Conservation (phyloP, 345 rosid genomes). For the Eucalyptus cloeziana region DNA sequence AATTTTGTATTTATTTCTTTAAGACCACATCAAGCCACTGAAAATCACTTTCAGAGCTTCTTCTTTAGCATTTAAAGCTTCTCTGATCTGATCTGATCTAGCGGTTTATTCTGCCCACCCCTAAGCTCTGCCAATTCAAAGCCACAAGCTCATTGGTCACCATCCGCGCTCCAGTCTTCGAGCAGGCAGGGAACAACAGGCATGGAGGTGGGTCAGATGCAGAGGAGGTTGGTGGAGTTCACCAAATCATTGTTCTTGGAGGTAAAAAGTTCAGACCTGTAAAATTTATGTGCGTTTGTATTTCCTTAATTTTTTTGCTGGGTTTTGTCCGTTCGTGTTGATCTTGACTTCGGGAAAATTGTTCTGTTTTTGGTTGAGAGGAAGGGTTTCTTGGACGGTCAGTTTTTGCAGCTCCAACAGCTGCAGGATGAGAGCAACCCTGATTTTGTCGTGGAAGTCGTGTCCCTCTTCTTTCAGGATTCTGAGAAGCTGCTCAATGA, state of each 20-base stretch:
- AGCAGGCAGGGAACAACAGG: not conserved
- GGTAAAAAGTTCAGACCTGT: conserved; percentile 14
- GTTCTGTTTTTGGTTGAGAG: not conserved
- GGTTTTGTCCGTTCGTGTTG: not conserved
- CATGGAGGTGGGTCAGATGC: conserved; percentile 79
- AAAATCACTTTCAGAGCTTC: not conserved
- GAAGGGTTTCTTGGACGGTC: conserved; percentile 80
- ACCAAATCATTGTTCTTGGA: conserved; percentile 67
- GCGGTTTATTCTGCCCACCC: not conserved
- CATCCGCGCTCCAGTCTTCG: not conserved
- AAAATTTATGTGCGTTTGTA: not conserved
- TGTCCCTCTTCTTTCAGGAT: conserved; percentile 83
- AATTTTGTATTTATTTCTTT: not conserved
- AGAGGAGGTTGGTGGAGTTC: conserved; percentile 61
- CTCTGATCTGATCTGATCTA: not conserved
- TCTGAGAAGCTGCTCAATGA: conserved; percentile 81
- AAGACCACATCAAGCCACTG: not conserved
- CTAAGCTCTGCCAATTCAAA: not conserved
- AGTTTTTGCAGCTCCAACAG: conserved; percentile 79
- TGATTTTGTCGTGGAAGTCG: conserved; percentile 81
- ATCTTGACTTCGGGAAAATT: not conserved
- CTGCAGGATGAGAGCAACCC: conserved; percentile 97
- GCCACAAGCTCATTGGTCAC: not conserved
- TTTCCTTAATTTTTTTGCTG: not conserved
- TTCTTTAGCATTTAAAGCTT: not conserved